Conservation (phyloP, 2,329 filamentous ascomycete species). For the Epichloe festucae region DNA sequence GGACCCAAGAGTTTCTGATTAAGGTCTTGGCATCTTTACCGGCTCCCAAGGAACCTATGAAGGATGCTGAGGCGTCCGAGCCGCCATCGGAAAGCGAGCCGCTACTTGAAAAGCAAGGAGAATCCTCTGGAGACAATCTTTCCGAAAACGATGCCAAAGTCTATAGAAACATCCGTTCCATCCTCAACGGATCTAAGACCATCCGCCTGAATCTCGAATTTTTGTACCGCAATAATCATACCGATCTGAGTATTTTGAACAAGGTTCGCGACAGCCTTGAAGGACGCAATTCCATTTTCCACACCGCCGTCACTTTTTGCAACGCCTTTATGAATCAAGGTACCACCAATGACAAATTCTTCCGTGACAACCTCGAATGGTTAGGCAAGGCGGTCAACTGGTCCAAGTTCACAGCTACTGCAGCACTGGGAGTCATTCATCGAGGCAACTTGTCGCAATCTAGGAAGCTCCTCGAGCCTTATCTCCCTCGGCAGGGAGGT, state of each 20-base stretch:
- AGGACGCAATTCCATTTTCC: conserved; percentile 94
- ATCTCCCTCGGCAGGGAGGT: conserved; percentile 67
- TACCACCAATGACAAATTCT: conserved; percentile 96
- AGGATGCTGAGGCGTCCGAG: conserved; percentile 30
- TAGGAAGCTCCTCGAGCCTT: conserved; percentile 85
- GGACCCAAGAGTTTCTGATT: conserved; percentile 88
- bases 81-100: conserved; percentile 33
- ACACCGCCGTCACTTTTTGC: conserved; percentile 91
- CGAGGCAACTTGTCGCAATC: conserved; percentile 89
- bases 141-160: conserved; percentile 41
- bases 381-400: conserved; percentile 97
- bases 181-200: conserved; percentile 79
- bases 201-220: conserved; percentile 95
- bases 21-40: conserved; percentile 79
- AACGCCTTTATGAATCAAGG: conserved; percentile 99
- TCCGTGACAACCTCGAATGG: conserved; percentile 96
- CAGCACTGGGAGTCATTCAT: conserved; percentile 91
- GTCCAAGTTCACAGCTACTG: conserved; percentile 98
- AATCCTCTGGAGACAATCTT: conserved; percentile 41
- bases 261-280: conserved; percentile 94
- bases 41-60: conserved; percentile 31
- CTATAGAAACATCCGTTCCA: conserved; percentile 50
- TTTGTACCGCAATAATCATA: conserved; percentile 87
- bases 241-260: conserved; percentile 84
- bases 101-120: conserved; percentile 35